These are phyloP conservation scores for Dichotomocladium elegans DNA, from an alignment of 371 early-diverging fungal genomes.

Conservation along the genomic window DNA sequence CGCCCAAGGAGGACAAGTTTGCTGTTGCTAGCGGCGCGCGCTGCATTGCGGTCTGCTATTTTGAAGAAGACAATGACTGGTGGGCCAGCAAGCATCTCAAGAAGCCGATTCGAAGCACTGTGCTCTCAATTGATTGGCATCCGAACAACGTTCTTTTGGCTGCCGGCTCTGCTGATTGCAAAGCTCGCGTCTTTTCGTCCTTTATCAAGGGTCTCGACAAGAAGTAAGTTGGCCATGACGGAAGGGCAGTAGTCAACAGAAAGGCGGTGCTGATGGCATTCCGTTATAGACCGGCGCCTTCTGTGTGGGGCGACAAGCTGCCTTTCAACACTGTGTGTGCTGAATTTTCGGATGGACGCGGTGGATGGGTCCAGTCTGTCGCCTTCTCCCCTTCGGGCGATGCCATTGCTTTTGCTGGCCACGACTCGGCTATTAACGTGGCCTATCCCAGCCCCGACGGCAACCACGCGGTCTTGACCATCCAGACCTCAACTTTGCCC, in stretches of 20 bases:
- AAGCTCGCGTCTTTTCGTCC: conserved; percentile 94
- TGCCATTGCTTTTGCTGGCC: conserved; percentile 83
- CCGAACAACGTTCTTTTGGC: conserved; percentile 93
- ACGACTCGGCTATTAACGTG: conserved; percentile 83
- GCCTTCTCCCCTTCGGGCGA: conserved; percentile 93
- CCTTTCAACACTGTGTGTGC: conserved; percentile 93
- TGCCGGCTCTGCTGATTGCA: conserved; percentile 94
- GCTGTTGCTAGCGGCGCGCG: conserved; percentile 94
- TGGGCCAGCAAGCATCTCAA: conserved; percentile 95
- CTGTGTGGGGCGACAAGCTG: conserved; percentile 92
- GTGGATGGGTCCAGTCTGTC: conserved; percentile 94
- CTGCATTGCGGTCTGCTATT: conserved; percentile 91
- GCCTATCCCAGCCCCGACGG: conserved; percentile 68
- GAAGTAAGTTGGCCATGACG: conserved; percentile 48
- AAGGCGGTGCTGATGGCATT: not conserved
- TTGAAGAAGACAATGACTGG: conserved; percentile 95
- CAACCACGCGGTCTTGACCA: conserved; percentile 41
- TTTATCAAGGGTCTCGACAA: conserved; percentile 93
- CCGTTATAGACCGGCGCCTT: conserved; percentile 56
- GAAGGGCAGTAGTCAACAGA: not conserved
- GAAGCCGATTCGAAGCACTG: conserved; percentile 90
- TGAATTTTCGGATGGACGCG: conserved; percentile 75
- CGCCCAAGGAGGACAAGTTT: conserved; percentile 96
- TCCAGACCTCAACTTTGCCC: conserved; percentile 72
- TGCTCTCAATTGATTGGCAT: conserved; percentile 93